A percentile compares a stretch with the other conserved stretches of the same genome.
Evolutionary conservation across 2,329 filamentous ascomycete species (phyloP).

Genomic region (Beauveria bassiana): DNA sequence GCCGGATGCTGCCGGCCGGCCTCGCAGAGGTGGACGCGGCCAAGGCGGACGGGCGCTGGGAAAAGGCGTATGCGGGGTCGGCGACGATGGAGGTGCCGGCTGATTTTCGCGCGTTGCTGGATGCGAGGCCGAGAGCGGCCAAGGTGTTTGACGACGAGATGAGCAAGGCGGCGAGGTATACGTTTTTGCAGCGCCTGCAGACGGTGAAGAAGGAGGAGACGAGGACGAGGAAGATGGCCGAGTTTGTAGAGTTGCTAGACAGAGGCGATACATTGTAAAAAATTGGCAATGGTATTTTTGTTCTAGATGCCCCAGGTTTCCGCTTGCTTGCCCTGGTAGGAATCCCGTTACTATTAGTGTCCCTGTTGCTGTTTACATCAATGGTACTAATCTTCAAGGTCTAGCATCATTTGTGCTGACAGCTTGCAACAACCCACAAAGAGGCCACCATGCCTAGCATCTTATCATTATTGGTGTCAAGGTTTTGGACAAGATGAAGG

Average conservation of each 20-base stretch:
- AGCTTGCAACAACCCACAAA: too few relatives aligned
- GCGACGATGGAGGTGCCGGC: constrained; percentile 37
- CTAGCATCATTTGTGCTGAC: too few relatives aligned
- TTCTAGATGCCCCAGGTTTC: background rate
- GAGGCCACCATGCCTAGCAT: too few relatives aligned
- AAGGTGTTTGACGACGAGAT: constrained; percentile 28
- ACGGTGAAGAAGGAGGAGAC: constrained; percentile 32
- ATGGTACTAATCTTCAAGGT: too few relatives aligned
- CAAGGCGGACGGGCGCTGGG: constrained; percentile 51
- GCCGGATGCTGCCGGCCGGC: constrained; percentile 42
- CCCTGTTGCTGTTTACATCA: too few relatives aligned
- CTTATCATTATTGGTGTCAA: too few relatives aligned
- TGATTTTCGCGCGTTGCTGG: constrained; percentile 40
- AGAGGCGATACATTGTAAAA: constrained; percentile 23
- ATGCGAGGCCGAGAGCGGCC: constrained; percentile 22
- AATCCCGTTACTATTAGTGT: too few relatives aligned
- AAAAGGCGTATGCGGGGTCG: constrained; percentile 43
- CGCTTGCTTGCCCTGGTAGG: too few relatives aligned
- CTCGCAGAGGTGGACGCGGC: constrained; percentile 45
- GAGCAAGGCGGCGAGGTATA: constrained; percentile 37
- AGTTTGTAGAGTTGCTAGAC: constrained; percentile 33
- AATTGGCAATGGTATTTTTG: background rate
- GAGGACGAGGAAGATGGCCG: constrained; percentile 29
- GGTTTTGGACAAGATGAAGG: too few relatives aligned
- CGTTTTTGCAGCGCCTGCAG: constrained; percentile 37